Conservation (phyloP, 768 basidiomycete species). For the Suillus decipiens region DNA sequence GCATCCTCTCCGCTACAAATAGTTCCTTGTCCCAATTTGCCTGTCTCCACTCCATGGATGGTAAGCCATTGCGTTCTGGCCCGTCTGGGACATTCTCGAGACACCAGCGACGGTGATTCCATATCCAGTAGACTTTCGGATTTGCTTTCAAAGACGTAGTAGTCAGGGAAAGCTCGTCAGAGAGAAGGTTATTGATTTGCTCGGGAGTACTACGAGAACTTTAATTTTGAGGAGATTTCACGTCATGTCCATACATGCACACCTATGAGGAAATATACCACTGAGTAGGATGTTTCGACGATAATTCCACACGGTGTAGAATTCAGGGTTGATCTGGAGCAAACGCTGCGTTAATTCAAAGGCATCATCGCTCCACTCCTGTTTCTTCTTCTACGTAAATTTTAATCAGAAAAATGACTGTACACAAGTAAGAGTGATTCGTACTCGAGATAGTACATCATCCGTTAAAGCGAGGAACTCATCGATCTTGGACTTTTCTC, state of each 20-base stretch:
- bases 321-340: slow-evolving; percentile 88
- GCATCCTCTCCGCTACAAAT: slow-evolving; percentile 87
- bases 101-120: slow-evolving; percentile 98
- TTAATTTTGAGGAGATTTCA: slow-evolving; percentile 14
- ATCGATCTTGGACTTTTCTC: slow-evolving; percentile 74
- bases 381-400: slow-evolving; percentile 58
- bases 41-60: slow-evolving; percentile 69
- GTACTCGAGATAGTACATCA: slow-evolving; percentile 64
- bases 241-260: slow-evolving; percentile 16
- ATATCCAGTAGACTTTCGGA: slow-evolving; percentile 98
- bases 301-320: slow-evolving; percentile 97
- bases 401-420: slow-evolving; percentile 8
- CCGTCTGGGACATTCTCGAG: slow-evolving; percentile 82
- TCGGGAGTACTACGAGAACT: slow-evolving; percentile 51
- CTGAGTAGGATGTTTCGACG: slow-evolving; percentile 75
- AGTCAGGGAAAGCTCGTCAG: slow-evolving; percentile 79
- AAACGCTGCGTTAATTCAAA: slow-evolving; percentile 76
- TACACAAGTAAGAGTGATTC: slow-evolving; percentile 21
- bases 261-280: slow-evolving; percentile 73
- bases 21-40: slow-evolving; percentile 85
- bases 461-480: slow-evolving; percentile 71
- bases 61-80: slow-evolving; percentile 48
- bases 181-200: slow-evolving; percentile 62
- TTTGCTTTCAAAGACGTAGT: slow-evolving; percentile 77
- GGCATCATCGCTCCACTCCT: slow-evolving; percentile 73